Evolutionary conservation across 2,329 filamentous ascomycete genomes (phyloP).

Genomic region (Diaporthe humulicola): DNA sequence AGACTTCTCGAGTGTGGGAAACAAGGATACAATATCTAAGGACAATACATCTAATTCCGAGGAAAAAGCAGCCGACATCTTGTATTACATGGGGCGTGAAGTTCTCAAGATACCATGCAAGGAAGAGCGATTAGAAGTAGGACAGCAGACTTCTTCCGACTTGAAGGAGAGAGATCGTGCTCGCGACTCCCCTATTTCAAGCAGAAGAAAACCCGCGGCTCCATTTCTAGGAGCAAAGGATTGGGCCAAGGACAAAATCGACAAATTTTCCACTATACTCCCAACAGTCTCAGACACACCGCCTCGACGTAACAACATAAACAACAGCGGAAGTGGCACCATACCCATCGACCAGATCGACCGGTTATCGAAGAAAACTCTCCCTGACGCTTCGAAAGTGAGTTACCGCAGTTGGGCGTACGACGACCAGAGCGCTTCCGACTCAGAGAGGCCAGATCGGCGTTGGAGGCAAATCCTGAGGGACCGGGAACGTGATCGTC

Average conservation of each 20-base stretch:
- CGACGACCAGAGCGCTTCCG: constrained; percentile 51
- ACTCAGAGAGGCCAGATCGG: constrained; percentile 41
- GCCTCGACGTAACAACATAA: constrained; percentile 53
- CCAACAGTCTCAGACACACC: constrained; percentile 53
- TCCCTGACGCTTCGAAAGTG: constrained; percentile 54
- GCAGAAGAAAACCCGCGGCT: constrained; percentile 17
- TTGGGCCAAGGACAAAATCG: constrained; percentile 54
- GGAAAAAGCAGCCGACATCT: too few relatives aligned
- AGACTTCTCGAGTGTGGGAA: too few relatives aligned
- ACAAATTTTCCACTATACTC: constrained; percentile 60
- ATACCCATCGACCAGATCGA: constrained; percentile 26
- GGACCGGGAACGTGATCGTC: constrained; percentile 47
- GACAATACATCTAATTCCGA: too few relatives aligned
- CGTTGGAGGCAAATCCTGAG: constrained; percentile 28
- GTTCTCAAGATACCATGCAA: too few relatives aligned
- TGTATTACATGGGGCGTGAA: too few relatives aligned
- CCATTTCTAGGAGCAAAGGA: constrained; percentile 32
- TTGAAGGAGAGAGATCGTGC: too few relatives aligned
- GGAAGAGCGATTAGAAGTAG: too few relatives aligned
- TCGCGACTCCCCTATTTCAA: not conserved
- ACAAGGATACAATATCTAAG: too few relatives aligned
- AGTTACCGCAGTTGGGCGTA: constrained; percentile 59
- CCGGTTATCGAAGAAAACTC: constrained; percentile 55
- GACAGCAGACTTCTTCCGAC: too few relatives aligned
- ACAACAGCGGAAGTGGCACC: constrained; percentile 45